Conservation (phyloP, 805 yeast species). For the Ogataea glucozyma region DNA sequence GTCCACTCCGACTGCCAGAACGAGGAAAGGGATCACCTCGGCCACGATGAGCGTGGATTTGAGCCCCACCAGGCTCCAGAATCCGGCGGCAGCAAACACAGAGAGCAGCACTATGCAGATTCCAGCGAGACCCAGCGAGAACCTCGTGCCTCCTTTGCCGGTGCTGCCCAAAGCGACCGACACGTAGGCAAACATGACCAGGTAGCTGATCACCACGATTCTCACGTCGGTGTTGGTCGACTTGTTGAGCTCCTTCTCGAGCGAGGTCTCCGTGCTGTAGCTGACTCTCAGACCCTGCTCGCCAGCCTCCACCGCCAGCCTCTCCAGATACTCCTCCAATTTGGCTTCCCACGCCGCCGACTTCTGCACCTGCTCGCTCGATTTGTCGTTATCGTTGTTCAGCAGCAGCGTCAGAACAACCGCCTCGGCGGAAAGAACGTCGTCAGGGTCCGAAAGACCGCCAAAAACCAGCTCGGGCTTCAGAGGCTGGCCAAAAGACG, state of each 20-base stretch:
- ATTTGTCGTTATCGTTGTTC: conserved; percentile 50
- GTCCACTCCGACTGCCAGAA: conserved; percentile 95
- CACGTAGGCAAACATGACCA: conserved; percentile 86
- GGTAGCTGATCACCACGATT: conserved; percentile 71
- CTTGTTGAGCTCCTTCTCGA: conserved; percentile 80
- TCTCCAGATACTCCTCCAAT: conserved; percentile 56
- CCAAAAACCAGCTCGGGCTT: conserved; percentile 74
- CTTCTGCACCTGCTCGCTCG: conserved; percentile 39
- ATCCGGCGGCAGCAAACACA: conserved; percentile 79
- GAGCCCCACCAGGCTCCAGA: conserved; percentile 72
- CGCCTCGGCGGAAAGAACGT: conserved; percentile 64
- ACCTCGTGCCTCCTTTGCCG: conserved; percentile 48
- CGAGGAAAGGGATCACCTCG: conserved; percentile 92
- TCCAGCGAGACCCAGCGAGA: conserved; percentile 81
- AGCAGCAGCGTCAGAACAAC: conserved; percentile 74
- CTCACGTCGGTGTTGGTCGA: conserved; percentile 77
- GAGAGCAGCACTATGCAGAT: conserved; percentile 78
- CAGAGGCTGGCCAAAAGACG: conserved; percentile 88
- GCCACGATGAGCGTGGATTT: conserved; percentile 91
- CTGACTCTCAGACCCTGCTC: conserved; percentile 58
- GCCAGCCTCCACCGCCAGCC: conserved; percentile 48
- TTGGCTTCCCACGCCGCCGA: conserved; percentile 69
- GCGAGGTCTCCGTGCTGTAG: conserved; percentile 80
- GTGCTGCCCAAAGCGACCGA: conserved; percentile 73
- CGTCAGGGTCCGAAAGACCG: conserved; percentile 40